phyloP scores from a whole-genome alignment of 352 stramenopile genomes.

The Plasmopara viticola region DNA sequence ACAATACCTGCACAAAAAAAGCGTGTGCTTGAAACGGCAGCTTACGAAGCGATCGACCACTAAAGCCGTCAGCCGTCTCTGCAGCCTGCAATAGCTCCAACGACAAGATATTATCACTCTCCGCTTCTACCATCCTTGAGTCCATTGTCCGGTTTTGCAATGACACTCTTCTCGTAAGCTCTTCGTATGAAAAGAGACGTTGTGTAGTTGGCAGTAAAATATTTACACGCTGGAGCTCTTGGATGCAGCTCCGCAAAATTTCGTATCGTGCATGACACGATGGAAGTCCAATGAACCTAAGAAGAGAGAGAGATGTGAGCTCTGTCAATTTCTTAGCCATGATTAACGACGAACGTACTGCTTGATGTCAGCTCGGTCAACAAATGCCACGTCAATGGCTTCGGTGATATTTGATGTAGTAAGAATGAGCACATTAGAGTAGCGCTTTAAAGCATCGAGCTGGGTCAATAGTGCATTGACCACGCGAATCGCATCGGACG shows the following conservation, averaged over 20 bases:
- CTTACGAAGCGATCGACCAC: constrained; percentile 72
- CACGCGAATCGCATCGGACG: constrained; percentile 87
- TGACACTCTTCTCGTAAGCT: constrained; percentile 16
- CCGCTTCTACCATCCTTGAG: constrained; percentile 26
- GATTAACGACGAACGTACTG: constrained; percentile 40
- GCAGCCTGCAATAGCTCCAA: constrained; percentile 32
- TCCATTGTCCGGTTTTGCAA: constrained; percentile 39
- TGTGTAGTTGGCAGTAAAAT: constrained; percentile 35
- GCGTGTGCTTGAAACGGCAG: constrained; percentile 80
- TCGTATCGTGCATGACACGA: constrained; percentile 61
- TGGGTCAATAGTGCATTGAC: constrained; percentile 91
- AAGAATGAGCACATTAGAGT: constrained; percentile 89
- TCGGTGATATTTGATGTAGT: constrained; percentile 91
- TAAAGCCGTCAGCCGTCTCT: constrained; percentile 54
- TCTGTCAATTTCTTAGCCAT: background rate
- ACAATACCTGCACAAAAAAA: constrained; percentile 53
- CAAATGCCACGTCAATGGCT: constrained; percentile 89
- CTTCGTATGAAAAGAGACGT: constrained; percentile 22
- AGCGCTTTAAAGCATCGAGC: constrained; percentile 75
- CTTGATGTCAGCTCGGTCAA: constrained; percentile 91
- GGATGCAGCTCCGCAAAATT: constrained; percentile 78
- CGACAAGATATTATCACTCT: constrained; percentile 21
- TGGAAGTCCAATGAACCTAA: constrained; percentile 60
- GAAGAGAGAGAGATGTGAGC: background rate
- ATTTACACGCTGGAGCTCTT: constrained; percentile 71